A percentile compares a stretch with the other conserved stretches of the same genome.
Conservation (phyloP, 2,329 filamentous ascomycete species). For the Phoma sp. region DNA sequence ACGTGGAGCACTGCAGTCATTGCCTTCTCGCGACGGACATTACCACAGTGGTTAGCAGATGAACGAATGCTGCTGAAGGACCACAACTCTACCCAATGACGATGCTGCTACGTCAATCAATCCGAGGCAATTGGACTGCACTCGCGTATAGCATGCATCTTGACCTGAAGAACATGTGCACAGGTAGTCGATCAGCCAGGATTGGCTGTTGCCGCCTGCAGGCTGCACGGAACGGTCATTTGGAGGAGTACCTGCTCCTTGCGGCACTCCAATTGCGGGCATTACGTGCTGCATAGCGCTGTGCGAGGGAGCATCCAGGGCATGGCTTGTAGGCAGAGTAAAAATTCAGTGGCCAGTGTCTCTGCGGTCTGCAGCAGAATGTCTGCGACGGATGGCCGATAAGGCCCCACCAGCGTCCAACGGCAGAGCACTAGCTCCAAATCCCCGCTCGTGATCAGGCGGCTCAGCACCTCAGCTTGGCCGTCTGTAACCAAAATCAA, state of each 20-base stretch:
- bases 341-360: no score
- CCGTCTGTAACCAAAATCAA: not conserved
- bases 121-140: not conserved
- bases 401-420: not conserved
- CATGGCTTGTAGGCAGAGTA: no score
- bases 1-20: no score
- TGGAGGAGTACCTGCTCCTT: not conserved
- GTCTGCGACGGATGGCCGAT: not conserved
- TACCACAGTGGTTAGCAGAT: no score
- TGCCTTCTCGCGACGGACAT: no score
- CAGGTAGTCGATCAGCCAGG: not conserved
- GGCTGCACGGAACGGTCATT: not conserved
- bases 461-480: conserved; percentile 10
- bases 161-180: not conserved
- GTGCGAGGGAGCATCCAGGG: no score
- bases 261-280: not conserved
- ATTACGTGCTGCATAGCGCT: not conserved
- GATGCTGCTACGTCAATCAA: not conserved
- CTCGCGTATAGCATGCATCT: not conserved
- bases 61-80: not conserved
- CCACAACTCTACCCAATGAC: not conserved
- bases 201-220: conserved; percentile 7
- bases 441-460: conserved; percentile 9
- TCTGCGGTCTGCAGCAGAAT: not conserved
- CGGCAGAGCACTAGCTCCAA: not conserved